These are phyloP conservation scores for Boletellus ananiceps DNA, from an alignment of 768 basidiomycete genomes.

Conservation along the genomic window DNA sequence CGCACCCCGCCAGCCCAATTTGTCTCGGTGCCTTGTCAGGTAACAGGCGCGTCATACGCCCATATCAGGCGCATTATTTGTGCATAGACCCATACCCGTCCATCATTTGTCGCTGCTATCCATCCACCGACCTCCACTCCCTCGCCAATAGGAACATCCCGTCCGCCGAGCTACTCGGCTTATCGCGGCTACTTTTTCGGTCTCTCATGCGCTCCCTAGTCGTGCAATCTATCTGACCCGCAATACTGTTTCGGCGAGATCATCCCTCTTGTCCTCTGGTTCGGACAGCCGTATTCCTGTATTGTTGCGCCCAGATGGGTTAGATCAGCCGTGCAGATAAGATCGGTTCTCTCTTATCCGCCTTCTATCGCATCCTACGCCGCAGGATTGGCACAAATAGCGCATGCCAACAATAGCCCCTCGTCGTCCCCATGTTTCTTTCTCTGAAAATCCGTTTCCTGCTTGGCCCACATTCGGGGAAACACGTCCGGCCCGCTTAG, in stretches of 20 bases:
- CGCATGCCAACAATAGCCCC: constrained; percentile 15
- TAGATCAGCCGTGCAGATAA: constrained; percentile 17
- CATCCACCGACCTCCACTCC: constrained; percentile 9
- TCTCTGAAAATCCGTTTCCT: constrained; percentile 18
- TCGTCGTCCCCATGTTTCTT: constrained; percentile 1
- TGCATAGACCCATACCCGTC: neutral
- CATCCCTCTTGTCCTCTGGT: neutral
- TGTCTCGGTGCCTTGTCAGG: constrained; percentile 17
- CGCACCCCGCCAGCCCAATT: constrained; percentile 1
- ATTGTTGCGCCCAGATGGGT: neutral
- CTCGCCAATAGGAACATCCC: no score
- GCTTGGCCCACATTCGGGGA: constrained; percentile 11
- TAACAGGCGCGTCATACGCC: neutral
- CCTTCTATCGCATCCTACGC: neutral
- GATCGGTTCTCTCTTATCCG: constrained; percentile 3
- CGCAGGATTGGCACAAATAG: constrained; percentile 7
- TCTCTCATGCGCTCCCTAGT: neutral
- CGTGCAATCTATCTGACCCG: no score
- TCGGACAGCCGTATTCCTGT: no score
- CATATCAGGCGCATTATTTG: neutral
- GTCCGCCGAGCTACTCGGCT: neutral
- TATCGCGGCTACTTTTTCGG: neutral
- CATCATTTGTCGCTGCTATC: constrained; percentile 6
- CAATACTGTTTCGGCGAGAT: no score
- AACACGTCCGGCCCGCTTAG: neutral